A percentile compares a stretch with the other conserved stretches of the same genome.
These are phyloP conservation scores for Cucurbita ficifolia DNA, from an alignment of 306 rosid species.

Conservation along the genomic window DNA sequence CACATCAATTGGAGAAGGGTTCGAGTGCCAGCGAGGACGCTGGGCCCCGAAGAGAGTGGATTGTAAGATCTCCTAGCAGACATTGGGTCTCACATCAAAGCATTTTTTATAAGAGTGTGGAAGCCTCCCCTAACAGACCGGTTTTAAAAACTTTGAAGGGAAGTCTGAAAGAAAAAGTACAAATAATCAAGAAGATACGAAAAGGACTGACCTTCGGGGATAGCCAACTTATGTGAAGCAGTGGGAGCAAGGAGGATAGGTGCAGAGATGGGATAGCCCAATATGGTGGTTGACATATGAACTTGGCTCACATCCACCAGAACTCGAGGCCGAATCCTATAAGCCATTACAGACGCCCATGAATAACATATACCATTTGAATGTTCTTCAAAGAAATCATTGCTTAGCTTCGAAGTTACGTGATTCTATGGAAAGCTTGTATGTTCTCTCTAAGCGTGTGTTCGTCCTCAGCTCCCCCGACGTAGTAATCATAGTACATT, in stretches of 20 bases:
- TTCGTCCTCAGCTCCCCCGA: constrained; percentile 54
- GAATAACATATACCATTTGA: background rate
- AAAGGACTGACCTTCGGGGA: constrained; percentile 28
- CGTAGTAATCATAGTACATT: constrained; percentile 35
- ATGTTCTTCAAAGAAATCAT: background rate
- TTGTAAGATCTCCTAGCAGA: too few relatives aligned
- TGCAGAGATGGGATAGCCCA: constrained; percentile 33
- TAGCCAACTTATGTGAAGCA: constrained; percentile 33
- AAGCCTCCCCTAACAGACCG: too few relatives aligned
- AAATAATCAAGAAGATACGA: too few relatives aligned
- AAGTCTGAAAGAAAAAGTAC: too few relatives aligned
- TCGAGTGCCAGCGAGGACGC: too few relatives aligned
- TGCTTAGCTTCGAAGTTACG: constrained; percentile 11
- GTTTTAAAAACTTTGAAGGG: too few relatives aligned
- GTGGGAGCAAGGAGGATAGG: constrained; percentile 54
- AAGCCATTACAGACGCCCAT: background rate
- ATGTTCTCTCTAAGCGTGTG: constrained; percentile 31
- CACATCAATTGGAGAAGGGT: too few relatives aligned
- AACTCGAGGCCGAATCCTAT: constrained; percentile 46
- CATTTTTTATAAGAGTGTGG: too few relatives aligned
- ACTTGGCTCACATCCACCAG: constrained; percentile 51
- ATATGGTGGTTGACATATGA: constrained; percentile 34
- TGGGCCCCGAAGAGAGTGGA: too few relatives aligned
- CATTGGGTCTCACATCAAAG: too few relatives aligned
- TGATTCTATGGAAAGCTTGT: constrained; percentile 42